These are phyloP conservation scores for Tylopilus cervinicoccineus DNA, from an alignment of 768 basidiomycete genomes.

Conservation along the genomic window DNA sequence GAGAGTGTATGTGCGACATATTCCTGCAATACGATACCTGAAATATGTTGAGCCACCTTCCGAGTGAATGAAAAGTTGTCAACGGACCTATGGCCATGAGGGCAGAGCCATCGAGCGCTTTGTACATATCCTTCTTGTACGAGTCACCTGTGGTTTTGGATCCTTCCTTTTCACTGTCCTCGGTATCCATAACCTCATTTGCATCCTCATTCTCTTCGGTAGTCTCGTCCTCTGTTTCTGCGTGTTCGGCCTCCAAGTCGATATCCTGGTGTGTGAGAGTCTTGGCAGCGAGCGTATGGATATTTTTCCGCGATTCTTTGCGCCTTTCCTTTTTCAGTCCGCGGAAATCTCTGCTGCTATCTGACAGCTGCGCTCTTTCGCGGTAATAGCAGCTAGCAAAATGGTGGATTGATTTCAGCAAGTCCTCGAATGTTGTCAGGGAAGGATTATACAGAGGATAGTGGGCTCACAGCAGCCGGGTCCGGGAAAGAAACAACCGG, in stretches of 20 bases:
- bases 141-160: slow-evolving; percentile 3
- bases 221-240: slow-evolving; percentile 14
- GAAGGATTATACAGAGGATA: background rate
- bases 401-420: slow-evolving; percentile 50
- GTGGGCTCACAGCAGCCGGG: slow-evolving; percentile 50
- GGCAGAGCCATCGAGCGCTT: slow-evolving; percentile 66
- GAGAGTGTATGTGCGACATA: slow-evolving; percentile 41
- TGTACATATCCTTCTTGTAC: slow-evolving; percentile 62
- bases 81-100: slow-evolving; percentile 65
- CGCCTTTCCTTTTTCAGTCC: slow-evolving; percentile 36
- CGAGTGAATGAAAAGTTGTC: background rate
- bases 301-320: slow-evolving; percentile 10
- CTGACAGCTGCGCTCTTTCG: slow-evolving; percentile 55
- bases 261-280: background rate
- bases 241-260: slow-evolving; percentile 10
- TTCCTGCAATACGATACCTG: slow-evolving; percentile 70
- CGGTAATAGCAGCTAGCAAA: slow-evolving; percentile 55
- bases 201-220: slow-evolving; percentile 16
- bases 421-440: slow-evolving; percentile 37
- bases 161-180: slow-evolving; percentile 7
- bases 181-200: slow-evolving; percentile 3
- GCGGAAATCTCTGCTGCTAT: slow-evolving; percentile 46
- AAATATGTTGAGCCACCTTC: background rate
- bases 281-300: slow-evolving; percentile 22
- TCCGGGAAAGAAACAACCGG: slow-evolving; percentile 21